phyloP scores from a whole-genome alignment of 441 rosid genomes.

The Breynia disticha region DNA sequence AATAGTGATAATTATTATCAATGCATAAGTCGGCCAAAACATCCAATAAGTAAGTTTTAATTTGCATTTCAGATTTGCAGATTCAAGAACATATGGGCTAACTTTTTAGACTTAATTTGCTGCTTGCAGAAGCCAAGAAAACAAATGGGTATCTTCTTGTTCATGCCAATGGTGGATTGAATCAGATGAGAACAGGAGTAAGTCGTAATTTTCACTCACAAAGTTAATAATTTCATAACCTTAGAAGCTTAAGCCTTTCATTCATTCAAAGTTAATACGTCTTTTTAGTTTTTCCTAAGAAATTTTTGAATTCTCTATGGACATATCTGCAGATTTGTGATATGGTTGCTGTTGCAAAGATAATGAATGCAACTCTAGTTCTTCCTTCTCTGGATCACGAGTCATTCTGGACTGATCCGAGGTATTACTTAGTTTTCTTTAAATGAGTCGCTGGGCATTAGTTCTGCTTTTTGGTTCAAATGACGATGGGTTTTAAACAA shows the following conservation, averaged over 20 bases:
- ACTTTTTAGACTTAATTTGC: background rate
- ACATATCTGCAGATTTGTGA: conserved; percentile 78
- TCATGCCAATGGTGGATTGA: conserved; percentile 93
- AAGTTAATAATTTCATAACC: no score
- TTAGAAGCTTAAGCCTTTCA: no score
- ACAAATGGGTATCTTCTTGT: conserved; percentile 80
- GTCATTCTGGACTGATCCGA: conserved; percentile 95
- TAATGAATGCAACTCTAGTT: conserved; percentile 93
- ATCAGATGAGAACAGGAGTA: conserved; percentile 98
- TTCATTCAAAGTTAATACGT: conserved; percentile 1
- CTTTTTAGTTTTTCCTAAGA: background rate
- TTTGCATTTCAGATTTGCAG: background rate
- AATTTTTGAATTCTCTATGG: background rate
- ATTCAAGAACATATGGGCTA: background rate
- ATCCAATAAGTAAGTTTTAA: conserved; percentile 35
- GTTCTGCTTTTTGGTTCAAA: background rate
- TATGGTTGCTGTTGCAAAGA: conserved; percentile 91
- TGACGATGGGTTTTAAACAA: background rate
- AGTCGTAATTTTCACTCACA: conserved; percentile 5
- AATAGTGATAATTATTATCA: conserved; percentile 44
- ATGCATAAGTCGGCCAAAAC: conserved; percentile 57
- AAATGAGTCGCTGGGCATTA: background rate
- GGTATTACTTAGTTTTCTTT: conserved; percentile 28
- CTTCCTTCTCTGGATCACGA: conserved; percentile 88
- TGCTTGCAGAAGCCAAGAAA: conserved; percentile 29